Evolutionary conservation across 257 asterid species (phyloP).

Genomic region (Capsicum rhomboideum): DNA sequence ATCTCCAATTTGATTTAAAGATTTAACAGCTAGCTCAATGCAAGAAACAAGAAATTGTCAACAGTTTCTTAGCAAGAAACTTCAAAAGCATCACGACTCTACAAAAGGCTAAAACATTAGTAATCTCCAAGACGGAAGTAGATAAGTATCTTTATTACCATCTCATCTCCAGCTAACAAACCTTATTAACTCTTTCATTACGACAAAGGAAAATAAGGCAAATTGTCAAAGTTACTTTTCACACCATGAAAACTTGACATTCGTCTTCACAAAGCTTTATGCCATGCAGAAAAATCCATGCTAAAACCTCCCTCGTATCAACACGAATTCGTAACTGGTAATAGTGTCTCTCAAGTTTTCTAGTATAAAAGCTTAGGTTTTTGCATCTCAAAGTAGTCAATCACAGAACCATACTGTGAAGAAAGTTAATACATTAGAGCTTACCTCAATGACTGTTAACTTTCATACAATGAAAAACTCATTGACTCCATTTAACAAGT

Average conservation of each 20-base stretch:
- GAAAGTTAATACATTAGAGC: not conserved
- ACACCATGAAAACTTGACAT: slow-evolving; percentile 1
- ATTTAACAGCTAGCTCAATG: not conserved
- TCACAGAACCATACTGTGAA: not conserved
- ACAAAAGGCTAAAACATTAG: not conserved
- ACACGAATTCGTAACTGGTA: not conserved
- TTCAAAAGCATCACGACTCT: not conserved
- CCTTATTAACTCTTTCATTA: not conserved
- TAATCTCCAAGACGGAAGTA: not conserved
- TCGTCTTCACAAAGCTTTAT: not conserved
- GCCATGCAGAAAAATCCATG: not conserved
- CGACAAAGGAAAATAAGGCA: not conserved
- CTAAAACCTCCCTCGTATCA: no score
- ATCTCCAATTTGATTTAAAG: no score
- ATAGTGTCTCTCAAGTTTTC: not conserved
- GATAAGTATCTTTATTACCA: not conserved
- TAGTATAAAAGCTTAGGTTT: not conserved
- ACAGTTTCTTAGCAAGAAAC: not conserved
- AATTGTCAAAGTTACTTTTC: not conserved
- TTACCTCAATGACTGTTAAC: not conserved
- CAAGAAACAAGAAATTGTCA: not conserved
- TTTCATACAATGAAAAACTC: not conserved
- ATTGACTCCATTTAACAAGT: not conserved
- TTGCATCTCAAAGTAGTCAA: no score
- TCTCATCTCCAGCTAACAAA: slow-evolving; percentile 1